Base-by-base conservation (phyloP, 139 green algal genomes). In the Picochlorum sp. region DNA sequence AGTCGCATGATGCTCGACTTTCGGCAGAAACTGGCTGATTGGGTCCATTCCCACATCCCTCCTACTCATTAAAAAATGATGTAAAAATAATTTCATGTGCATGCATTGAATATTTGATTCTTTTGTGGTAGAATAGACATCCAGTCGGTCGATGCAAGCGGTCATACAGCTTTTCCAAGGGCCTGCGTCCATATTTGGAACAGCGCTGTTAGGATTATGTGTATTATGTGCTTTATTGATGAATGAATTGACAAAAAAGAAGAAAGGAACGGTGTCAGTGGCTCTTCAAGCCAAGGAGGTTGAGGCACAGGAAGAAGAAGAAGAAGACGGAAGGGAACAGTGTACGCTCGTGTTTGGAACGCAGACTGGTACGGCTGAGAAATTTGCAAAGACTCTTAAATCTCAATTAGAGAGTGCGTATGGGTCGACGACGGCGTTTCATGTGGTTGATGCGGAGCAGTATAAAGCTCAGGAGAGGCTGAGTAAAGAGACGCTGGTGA, bases 331-430 rank as follows among this genome's bases (percentile, higher is more conserved):
- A 18, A 65, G 62, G 34, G 52, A 51, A 30, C 41, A 45, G n/a
- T 66, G 49, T 11, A 64, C 54, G 18, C 66, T 91, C 15, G 62
- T 89, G 45, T 91, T 79, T 61, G 80, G 81, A 32, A 89, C 81
- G 16, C 87, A 95, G 72, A 96, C 89, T 1, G 89, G 88, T n/a
- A 96, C 89, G 3, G 82, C 88, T 2, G 90, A 97, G 78, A 74
- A 88, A 18, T 96, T 97, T 61, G 72, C 80, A 56, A 96, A 95
- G 71, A 80, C 89, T 62, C 70, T 95, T 30, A 75, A 74, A 6
- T 67, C 47, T 26, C 62, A 79, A 66, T 56, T 75, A 45, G 72
- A 79, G 34, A 49, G 55, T 56, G 63, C 50, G 55, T 94, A 91
- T 63, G 83, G 83, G 24, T 70, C 81, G 16, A 51, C 45, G 26